A percentile compares a stretch with the other conserved stretches of the same genome.
Conservation (phyloP, 176 grass and related monocot species). For the Lolium multiflorum region DNA sequence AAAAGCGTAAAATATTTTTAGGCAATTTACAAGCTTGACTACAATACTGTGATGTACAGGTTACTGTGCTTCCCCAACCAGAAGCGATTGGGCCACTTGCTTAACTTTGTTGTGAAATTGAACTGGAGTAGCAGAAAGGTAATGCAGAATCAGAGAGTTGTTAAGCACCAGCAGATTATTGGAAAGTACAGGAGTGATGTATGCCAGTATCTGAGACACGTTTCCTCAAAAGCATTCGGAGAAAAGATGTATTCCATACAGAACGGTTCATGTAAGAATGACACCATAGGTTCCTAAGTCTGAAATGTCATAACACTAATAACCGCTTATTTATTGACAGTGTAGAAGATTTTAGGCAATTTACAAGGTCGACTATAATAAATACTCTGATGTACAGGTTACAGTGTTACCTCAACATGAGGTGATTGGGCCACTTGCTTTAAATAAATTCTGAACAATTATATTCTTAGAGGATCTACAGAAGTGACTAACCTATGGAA, state of each 20-base stretch:
- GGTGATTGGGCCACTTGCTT: not conserved
- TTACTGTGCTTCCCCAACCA: no score
- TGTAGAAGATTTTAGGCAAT: not conserved
- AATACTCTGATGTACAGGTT: not conserved
- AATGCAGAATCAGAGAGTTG: not conserved
- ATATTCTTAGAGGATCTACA: not conserved
- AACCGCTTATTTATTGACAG: not conserved
- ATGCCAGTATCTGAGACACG: not conserved
- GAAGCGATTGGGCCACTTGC: no score
- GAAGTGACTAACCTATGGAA: not conserved
- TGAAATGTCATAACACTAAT: slow-evolving; percentile 14
- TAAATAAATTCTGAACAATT: not conserved
- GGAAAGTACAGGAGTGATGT: not conserved
- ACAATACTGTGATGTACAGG: no score
- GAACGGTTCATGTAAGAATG: not conserved
- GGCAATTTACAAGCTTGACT: no score
- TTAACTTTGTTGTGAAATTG: not conserved
- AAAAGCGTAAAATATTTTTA: no score
- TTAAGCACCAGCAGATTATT: not conserved
- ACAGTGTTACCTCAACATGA: not conserved
- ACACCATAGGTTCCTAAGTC: not conserved
- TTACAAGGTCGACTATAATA: not conserved
- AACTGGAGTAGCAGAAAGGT: not conserved
- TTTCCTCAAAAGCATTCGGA: not conserved
- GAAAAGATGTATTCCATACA: not conserved